phyloP scores from a whole-genome alignment of 148 eudicot genomes.

The Simmondsia chinensis region DNA sequence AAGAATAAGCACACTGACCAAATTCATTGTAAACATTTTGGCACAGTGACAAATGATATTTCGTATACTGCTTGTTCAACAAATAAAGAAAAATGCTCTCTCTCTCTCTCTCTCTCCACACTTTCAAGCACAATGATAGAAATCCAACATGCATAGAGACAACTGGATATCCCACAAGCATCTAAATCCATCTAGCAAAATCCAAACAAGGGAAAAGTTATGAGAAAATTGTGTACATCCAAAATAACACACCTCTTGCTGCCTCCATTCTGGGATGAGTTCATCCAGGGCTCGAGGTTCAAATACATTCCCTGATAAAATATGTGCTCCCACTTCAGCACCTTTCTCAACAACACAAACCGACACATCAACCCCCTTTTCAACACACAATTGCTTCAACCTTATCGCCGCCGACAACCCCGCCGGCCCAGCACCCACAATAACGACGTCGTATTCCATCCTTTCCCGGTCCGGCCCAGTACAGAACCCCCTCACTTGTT shows the following conservation, averaged over 20 bases:
- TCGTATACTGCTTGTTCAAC: no score
- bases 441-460: slow-evolving; percentile 73
- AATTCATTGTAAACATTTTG: no score
- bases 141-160: not conserved
- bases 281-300: slow-evolving; percentile 97
- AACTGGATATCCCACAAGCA: not conserved
- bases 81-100: no score
- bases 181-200: no score
- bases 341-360: slow-evolving; percentile 98
- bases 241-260: slow-evolving; percentile 82
- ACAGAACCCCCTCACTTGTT: slow-evolving; percentile 29
- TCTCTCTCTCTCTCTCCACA: no score
- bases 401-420: slow-evolving; percentile 90
- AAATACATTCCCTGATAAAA: slow-evolving; percentile 91
- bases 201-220: not conserved
- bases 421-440: slow-evolving; percentile 96
- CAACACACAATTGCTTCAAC: slow-evolving; percentile 61
- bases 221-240: no score
- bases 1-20: no score
- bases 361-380: slow-evolving; percentile 63
- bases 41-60: no score
- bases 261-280: slow-evolving; percentile 82
- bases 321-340: slow-evolving; percentile 91
- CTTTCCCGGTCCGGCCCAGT: slow-evolving; percentile 42
- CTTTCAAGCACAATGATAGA: not conserved